Conservation (phyloP, 345 rosid genomes). For the Stellera chamaejasme region DNA sequence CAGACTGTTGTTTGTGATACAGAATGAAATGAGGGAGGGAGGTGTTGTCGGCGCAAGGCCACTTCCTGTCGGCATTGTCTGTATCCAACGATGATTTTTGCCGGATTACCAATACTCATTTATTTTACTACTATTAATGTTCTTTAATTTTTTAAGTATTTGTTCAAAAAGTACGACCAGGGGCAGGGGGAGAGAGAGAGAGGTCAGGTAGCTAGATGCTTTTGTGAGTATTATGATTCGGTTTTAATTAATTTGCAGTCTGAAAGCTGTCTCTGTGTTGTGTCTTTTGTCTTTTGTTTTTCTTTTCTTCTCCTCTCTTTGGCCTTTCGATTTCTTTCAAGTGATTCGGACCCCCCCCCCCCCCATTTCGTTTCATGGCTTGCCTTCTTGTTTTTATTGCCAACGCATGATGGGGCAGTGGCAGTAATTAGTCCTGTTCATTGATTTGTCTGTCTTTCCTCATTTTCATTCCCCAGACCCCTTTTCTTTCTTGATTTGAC, state of each 20-base stretch:
- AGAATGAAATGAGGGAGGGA: constrained; percentile 6
- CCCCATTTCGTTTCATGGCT: constrained; percentile 6
- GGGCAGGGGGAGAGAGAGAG: no score
- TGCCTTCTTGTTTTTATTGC: constrained; percentile 3
- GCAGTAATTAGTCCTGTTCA: constrained; percentile 15
- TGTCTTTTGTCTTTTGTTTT: not conserved
- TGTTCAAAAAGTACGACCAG: constrained; percentile 34
- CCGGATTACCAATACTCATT: constrained; percentile 10
- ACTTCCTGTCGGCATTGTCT: constrained; percentile 92
- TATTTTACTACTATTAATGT: not conserved
- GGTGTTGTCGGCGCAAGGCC: constrained; percentile 69
- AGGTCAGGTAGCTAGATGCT: constrained; percentile 22
- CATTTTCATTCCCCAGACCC: constrained; percentile 2
- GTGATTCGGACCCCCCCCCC: constrained; percentile 13
- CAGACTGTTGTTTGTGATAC: not conserved
- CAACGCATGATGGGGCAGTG: constrained; percentile 6
- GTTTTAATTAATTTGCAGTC: constrained; percentile 13
- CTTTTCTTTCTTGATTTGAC: constrained; percentile 8
- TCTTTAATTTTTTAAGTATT: constrained; percentile 9
- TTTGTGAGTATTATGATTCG: constrained; percentile 11
- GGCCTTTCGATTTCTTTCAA: constrained; percentile 2
- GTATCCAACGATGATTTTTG: constrained; percentile 58
- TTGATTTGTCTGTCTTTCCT: constrained; percentile 10
- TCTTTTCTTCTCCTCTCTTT: not conserved
- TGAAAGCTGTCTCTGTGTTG: constrained; percentile 8